Percentiles rank a stretch among this genome's conserved stretches.
Conservation (phyloP, 2,329 filamentous ascomycete genomes). For the Alternaria ethzedia region DNA sequence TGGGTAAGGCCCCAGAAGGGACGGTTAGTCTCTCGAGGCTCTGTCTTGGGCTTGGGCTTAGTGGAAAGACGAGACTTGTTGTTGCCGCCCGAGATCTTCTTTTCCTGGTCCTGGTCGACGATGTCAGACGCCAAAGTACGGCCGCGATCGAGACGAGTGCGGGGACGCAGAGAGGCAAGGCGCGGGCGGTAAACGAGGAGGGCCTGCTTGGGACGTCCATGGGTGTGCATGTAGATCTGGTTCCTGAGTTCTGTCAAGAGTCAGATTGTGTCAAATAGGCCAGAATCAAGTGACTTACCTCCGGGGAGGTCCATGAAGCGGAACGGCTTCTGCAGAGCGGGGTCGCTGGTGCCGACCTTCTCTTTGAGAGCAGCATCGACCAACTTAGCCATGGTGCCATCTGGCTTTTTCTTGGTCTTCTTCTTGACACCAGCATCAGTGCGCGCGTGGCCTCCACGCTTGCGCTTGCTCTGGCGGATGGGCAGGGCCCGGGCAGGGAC, state of each 20-base stretch:
- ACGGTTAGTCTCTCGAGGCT: conserved; percentile 24
- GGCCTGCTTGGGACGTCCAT: conserved; percentile 21
- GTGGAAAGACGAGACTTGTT: not conserved
- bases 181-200: conserved; percentile 35
- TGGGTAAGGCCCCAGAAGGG: conserved; percentile 36
- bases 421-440: conserved; percentile 20
- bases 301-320: conserved; percentile 31
- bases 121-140: conserved; percentile 26
- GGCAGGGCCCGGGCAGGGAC: not conserved
- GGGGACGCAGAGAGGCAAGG: conserved; percentile 28
- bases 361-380: not conserved
- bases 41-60: conserved; percentile 5
- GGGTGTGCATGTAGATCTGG: conserved; percentile 28
- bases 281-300: conserved; percentile 11
- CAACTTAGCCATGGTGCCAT: not conserved
- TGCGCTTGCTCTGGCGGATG: not conserved
- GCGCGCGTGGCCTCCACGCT: not conserved
- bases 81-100: conserved; percentile 1
- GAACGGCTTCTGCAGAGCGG: conserved; percentile 6
- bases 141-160: conserved; percentile 26
- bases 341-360: not conserved
- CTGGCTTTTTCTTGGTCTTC: not conserved
- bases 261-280: conserved; percentile 3
- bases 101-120: conserved; percentile 13
- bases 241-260: conserved; percentile 35